Conservation (phyloP, 768 basidiomycete genomes). For the Leccinum fibrillosum region DNA sequence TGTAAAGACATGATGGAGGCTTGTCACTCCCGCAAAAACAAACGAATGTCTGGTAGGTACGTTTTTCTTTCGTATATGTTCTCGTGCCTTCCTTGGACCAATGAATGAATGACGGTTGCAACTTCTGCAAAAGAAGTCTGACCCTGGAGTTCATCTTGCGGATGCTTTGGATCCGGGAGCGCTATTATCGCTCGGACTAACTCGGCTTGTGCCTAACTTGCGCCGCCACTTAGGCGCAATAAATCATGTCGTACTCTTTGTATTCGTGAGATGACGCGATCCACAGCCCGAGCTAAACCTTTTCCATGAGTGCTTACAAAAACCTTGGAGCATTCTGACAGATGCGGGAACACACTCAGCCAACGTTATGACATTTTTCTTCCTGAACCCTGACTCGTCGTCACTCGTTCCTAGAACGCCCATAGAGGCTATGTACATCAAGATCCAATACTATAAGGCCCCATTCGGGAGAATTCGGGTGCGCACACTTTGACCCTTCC, state of each 20-base stretch:
- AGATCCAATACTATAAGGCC: neutral
- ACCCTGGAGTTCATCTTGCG: slow-evolving; percentile 13
- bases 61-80: slow-evolving; percentile 4
- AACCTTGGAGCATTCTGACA: neutral
- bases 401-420: slow-evolving; percentile 1
- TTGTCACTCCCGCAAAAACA: neutral
- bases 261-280: neutral
- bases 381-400: neutral
- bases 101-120: neutral
- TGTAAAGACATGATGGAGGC: neutral
- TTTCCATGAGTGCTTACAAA: neutral
- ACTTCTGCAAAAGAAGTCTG: slow-evolving; percentile 3
- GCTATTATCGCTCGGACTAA: slow-evolving; percentile 12
- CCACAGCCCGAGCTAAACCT: neutral
- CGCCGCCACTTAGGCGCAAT: neutral
- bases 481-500: slow-evolving; percentile 3
- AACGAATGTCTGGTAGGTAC: neutral
- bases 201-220: slow-evolving; percentile 4
- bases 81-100: neutral
- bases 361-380: neutral
- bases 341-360: neutral
- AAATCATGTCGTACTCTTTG: neutral
- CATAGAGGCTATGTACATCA: neutral
- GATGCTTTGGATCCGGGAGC: slow-evolving; percentile 5
- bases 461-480: slow-evolving; percentile 16